Percentiles rank a stretch among this genome's conserved stretches.
Conservation (phyloP, 2,329 filamentous ascomycete species). For the Geosmithia putterillii region DNA sequence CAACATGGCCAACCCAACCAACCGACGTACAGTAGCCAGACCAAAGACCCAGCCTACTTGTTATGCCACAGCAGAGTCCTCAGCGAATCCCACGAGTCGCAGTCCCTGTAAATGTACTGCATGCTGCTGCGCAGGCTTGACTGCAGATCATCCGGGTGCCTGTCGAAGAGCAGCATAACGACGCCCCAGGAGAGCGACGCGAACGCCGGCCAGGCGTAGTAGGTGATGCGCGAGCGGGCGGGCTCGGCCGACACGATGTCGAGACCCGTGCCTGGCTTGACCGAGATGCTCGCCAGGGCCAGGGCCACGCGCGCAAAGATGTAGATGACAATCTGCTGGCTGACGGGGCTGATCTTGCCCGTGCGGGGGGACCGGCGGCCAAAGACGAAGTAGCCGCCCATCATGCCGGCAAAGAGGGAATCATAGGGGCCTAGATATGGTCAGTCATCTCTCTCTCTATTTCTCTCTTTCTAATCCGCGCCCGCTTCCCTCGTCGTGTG, state of each 20-base stretch:
- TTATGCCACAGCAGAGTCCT: slow-evolving; percentile 82
- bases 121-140: slow-evolving; percentile 87
- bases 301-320: slow-evolving; percentile 87
- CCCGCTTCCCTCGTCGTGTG: too few relatives aligned
- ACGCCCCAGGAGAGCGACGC: slow-evolving; percentile 81
- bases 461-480: too few relatives aligned
- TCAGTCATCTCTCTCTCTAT: too few relatives aligned
- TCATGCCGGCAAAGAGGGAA: slow-evolving; percentile 71
- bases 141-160: slow-evolving; percentile 85
- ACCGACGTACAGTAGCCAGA: not conserved
- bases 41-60: slow-evolving; percentile 24
- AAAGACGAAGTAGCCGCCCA: slow-evolving; percentile 91
- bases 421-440: slow-evolving; percentile 63
- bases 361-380: slow-evolving; percentile 51
- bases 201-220: slow-evolving; percentile 86
- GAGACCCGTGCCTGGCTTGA: slow-evolving; percentile 49
- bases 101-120: slow-evolving; percentile 91
- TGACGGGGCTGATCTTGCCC: slow-evolving; percentile 66
- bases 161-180: slow-evolving; percentile 92
- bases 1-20: not conserved
- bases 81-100: slow-evolving; percentile 79
- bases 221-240: slow-evolving; percentile 36
- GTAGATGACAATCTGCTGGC: slow-evolving; percentile 97
- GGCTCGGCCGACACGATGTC: slow-evolving; percentile 37
- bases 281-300: slow-evolving; percentile 68